Evolutionary conservation across 2,329 filamentous ascomycete genomes (phyloP).

Genomic region (Colletotrichum truncatum): DNA sequence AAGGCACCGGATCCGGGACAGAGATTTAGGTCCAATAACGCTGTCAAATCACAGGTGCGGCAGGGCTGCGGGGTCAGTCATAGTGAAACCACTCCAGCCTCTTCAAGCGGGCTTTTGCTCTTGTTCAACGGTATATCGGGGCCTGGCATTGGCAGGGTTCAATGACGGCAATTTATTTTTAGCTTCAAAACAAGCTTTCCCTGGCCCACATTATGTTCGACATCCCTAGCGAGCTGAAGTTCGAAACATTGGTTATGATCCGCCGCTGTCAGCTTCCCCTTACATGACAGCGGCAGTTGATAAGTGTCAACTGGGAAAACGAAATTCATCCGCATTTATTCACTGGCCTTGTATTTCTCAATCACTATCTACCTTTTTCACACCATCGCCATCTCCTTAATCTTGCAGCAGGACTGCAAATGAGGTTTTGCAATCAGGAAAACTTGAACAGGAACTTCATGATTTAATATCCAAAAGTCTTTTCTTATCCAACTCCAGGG

Average conservation of each 20-base stretch:
- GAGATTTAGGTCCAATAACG: not conserved
- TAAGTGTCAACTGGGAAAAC: accelerated
- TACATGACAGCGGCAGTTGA: not conserved
- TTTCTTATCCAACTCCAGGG: not conserved
- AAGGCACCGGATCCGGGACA: not conserved
- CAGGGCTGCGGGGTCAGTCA: not conserved
- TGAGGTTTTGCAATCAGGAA: too few species aligned
- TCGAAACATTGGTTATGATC: not conserved
- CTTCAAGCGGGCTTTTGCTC: not conserved
- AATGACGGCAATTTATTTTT: constrained; percentile 15
- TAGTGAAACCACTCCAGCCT: not conserved
- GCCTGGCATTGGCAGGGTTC: not conserved
- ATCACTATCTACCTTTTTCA: too few species aligned
- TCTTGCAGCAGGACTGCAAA: too few species aligned
- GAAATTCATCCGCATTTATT: too few species aligned
- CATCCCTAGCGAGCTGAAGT: not conserved
- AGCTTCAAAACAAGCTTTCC: constrained; percentile 16
- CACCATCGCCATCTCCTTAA: too few species aligned
- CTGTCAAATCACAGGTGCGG: not conserved
- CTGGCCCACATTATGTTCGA: not conserved
- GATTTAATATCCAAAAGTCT: not conserved
- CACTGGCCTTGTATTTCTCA: too few species aligned
- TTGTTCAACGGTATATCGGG: not conserved
- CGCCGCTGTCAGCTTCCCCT: not conserved
- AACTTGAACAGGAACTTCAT: too few species aligned